Percentiles rank a stretch among this genome's conserved stretches.
Conservation (phyloP, 805 yeast genomes). For the Starmerella stigmatis region DNA sequence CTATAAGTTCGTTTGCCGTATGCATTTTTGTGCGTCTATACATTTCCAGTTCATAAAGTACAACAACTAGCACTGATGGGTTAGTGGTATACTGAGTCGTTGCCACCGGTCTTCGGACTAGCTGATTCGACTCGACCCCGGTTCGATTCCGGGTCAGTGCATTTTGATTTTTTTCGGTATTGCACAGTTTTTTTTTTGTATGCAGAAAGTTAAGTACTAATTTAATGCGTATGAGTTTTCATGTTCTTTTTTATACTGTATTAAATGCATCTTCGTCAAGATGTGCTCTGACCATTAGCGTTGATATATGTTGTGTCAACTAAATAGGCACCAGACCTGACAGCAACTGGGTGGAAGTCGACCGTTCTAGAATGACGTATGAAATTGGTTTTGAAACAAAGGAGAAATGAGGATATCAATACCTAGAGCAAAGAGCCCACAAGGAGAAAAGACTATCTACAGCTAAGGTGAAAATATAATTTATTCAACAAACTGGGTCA, state of each 20-base stretch:
- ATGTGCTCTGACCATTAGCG: too few species aligned
- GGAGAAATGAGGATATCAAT: neutral
- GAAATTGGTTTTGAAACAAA: neutral
- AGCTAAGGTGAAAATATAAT: neutral
- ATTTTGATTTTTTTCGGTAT: slow-evolving; percentile 9
- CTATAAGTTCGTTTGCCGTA: too few species aligned
- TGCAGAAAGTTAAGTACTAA: too few species aligned
- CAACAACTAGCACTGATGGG: slow-evolving; percentile 20
- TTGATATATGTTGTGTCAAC: too few species aligned
- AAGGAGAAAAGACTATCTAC: neutral
- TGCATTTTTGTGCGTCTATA: neutral
- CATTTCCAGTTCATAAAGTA: neutral
- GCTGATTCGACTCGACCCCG: slow-evolving; percentile 23
- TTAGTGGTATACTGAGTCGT: slow-evolving; percentile 25
- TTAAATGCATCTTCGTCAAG: too few species aligned
- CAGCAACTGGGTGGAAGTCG: too few species aligned
- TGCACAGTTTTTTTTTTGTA: too few species aligned
- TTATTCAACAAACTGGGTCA: neutral
- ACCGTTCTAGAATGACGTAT: too few species aligned
- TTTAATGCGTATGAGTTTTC: too few species aligned
- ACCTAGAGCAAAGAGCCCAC: neutral
- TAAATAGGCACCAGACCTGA: too few species aligned
- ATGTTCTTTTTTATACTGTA: too few species aligned
- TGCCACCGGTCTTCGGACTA: slow-evolving; percentile 19
- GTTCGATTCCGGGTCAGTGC: slow-evolving; percentile 26